Conservation (phyloP, 208 protist genomes). For the Leishmania turanica region DNA sequence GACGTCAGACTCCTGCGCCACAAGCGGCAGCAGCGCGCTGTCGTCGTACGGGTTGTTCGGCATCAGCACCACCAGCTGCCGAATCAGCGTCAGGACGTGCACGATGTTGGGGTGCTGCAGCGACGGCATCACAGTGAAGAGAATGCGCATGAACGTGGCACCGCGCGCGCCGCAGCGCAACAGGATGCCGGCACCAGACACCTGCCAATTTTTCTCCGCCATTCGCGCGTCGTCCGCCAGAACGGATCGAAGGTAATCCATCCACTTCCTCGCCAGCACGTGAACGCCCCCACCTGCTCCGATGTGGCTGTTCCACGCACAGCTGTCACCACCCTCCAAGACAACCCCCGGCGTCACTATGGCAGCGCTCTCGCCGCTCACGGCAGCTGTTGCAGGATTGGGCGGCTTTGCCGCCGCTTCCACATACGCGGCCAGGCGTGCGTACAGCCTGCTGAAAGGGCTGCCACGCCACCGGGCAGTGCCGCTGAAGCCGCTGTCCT, state of each 20-base stretch:
- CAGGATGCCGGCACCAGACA: constrained; percentile 42
- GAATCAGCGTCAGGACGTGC: constrained; percentile 39
- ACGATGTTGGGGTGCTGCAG: constrained; percentile 23
- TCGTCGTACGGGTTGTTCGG: constrained; percentile 43
- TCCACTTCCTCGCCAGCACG: constrained; percentile 25
- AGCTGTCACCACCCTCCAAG: background rate
- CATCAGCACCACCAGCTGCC: constrained; percentile 44
- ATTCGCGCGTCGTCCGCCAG: constrained; percentile 8
- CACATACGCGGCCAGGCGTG: constrained; percentile 6
- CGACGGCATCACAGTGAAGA: constrained; percentile 37
- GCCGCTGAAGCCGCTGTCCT: constrained; percentile 33
- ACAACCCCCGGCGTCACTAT: background rate
- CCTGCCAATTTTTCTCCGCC: constrained; percentile 31
- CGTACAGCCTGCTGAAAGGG: constrained; percentile 20
- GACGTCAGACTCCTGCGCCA: constrained; percentile 27
- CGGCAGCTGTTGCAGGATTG: background rate
- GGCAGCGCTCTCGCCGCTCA: background rate
- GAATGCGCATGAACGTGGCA: constrained; percentile 33
- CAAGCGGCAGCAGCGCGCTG: constrained; percentile 36
- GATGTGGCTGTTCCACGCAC: background rate
- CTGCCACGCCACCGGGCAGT: constrained; percentile 44
- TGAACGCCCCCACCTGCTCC: constrained; percentile 5
- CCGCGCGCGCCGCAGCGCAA: constrained; percentile 49
- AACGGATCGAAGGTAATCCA: constrained; percentile 2
- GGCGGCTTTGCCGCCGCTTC: background rate